Base-by-base conservation (phyloP, 139 green algal genomes). In the Pseudopediastrum boryanum region DNA sequence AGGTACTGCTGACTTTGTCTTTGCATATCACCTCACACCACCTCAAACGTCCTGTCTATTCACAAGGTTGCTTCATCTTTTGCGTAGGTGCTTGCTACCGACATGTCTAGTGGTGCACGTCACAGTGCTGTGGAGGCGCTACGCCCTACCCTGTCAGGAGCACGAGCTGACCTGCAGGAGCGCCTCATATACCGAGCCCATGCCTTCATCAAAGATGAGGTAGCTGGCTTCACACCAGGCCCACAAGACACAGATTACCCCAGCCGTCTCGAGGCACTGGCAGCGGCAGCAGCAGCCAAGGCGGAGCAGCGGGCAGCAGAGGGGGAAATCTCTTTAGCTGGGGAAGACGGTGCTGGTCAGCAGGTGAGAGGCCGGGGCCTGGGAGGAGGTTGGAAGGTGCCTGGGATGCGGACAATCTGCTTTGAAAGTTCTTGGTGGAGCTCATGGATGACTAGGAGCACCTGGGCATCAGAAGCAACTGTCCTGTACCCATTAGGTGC, bases 91-190 rank as follows among this genome's bases (percentile, higher is more conserved):
- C n/a, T n/a, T n/a, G n/a, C n/a, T n/a, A n/a, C n/a, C n/a, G n/a
- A n/a, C n/a, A n/a, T n/a, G n/a, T n/a, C n/a, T n/a, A n/a, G n/a
- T n/a, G n/a, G n/a, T n/a, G n/a, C n/a, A n/a, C n/a, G n/a, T n/a
- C n/a, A n/a, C n/a, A n/a, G n/a, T n/a, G n/a, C 89, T 12, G 85
- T 85, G 23, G 90, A 94, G 33, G 89, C 90, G 27, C 86, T 98
- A 81, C 79, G 86, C 59, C 94, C 95, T 1, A 89, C 90, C 23
- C 83, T 98, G 63, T 42, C 52, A 3, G 85, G 92, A 66, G 94
- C 85, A 2, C 86, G 98, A 68, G 90, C 90, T n/a, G 96, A 99
- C 82, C 83, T 97, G 35, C 95, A 98, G 80, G 90, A 93, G 78
- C 85, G 94, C 6, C 88, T 99, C 36, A 98, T 91, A 41, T 98